phyloP scores from a whole-genome alignment of 805 yeast genomes.

The Cyberlindnera xylosilytica region DNA sequence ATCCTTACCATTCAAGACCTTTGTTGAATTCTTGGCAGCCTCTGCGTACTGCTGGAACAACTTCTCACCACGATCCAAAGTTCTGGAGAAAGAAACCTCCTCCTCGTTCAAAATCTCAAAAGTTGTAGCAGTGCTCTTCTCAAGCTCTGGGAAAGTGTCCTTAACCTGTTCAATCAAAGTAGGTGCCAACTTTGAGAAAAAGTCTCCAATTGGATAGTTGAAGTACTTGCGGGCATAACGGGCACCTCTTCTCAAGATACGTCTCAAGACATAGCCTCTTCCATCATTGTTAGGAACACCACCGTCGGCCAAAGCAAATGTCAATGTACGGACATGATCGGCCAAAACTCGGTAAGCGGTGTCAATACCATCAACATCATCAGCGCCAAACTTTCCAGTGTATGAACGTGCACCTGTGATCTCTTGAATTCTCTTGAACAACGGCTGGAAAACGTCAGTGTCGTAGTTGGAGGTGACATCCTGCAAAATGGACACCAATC shows the following conservation, averaged over 20 bases:
- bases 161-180: conserved; percentile 85
- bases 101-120: conserved; percentile 94
- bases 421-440: conserved; percentile 83
- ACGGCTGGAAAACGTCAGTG: conserved; percentile 92
- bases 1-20: conserved; percentile 83
- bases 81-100: conserved; percentile 91
- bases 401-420: conserved; percentile 91
- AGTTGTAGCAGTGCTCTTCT: conserved; percentile 65
- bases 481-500: conserved; percentile 92
- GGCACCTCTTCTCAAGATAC: conserved; percentile 97
- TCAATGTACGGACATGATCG: conserved; percentile 95
- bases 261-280: conserved; percentile 95
- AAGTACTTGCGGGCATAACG: conserved; percentile 95
- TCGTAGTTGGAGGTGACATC: conserved; percentile 91
- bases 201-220: conserved; percentile 92
- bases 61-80: conserved; percentile 97
- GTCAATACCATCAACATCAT: conserved; percentile 91
- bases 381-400: conserved; percentile 89
- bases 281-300: conserved; percentile 99
- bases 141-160: conserved; percentile 89
- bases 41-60: conserved; percentile 91
- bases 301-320: conserved; percentile 96
- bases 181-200: conserved; percentile 90
- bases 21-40: conserved; percentile 70
- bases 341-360: conserved; percentile 98